Evolutionary conservation across 768 basidiomycete species (phyloP), one percentile per base, ranked within the genome.

Genomic region (Psilocybe tampanensis): DNA sequence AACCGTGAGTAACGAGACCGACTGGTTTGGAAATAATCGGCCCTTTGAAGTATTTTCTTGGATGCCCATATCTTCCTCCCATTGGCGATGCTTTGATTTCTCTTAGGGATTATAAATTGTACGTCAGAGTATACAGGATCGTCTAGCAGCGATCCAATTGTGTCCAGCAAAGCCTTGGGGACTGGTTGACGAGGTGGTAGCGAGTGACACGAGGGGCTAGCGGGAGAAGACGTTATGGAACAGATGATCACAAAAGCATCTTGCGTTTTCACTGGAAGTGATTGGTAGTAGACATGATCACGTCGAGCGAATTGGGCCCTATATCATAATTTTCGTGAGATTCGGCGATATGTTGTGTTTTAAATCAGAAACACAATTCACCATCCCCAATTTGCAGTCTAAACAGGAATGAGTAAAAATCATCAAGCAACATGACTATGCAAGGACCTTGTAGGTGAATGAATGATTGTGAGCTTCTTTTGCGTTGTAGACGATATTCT

Each of bases 381-480:
- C 90, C 92, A 94, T 70, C 90, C 91, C 92, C 91, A 93, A 64
- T 93, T 94, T 24, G 89, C 88, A 12, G 91, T 88, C 87, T 90
- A 48, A 8, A 19, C 23, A 13, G 34, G 33, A n/a, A 52, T 26
- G 34, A 55, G 42, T 22, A 39, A n/a, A n/a, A 42, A 12, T 47
- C 21, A 26, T 26, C 4, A 42, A 53, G 26, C 24, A 17, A 54
- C 18, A 51, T 11, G 47, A 48, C 8, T 33, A 11, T n/a, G 34
- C 18, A 45, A 60, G 26, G 26, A 70, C 78, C 62, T 90, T 88
- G 68, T 81, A 84, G 11, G 89, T 89, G 60, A 94, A 94, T 0
- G 88, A 83, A 66, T 93, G 92, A 58, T 94, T 89, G 29, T 86
- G 79, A 0, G 92, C 92, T 69, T 94, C 92, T 67, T 93, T 94